Evolutionary conservation across 768 basidiomycete genomes (phyloP), one percentile per base, ranked within the genome.

Genomic region (Vararia minispora): DNA sequence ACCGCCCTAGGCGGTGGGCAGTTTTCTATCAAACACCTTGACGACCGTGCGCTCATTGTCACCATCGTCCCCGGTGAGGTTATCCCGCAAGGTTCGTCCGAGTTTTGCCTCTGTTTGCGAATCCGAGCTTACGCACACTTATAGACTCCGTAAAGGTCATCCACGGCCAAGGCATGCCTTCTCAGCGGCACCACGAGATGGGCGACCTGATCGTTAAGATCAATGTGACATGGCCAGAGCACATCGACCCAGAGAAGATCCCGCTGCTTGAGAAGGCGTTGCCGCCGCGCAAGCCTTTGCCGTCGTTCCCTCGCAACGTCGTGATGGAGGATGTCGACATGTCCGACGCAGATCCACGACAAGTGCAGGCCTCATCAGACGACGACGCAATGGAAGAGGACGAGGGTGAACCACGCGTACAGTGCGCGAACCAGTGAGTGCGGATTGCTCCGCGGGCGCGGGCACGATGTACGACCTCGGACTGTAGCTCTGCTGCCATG

Each of bases 131-230:
- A 36, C 30, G 41, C 22, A 37, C 25, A 16, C n/a, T 48, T 40
- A 35, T 51, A 92, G 94, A 84, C 44, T 80, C 84, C 30, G 54
- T 91, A 53, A 97, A 95, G 63, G 80, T 92, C 47, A 82, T 99
- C 50, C 74, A 74, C 34, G 87, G 85, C 4, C 92, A 98, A 63
- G 95, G 95, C 45, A 99, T 99, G 95, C 95, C 94, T 10, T 97
- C 95, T 35, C 86, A 86, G 59, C 79, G 95, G 44, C 94, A 98
- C 62, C 95, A 98, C 63, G 91, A 99, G 56, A 74, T 79, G 28
- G 95, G 95, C 27, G 90, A 98, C 61, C 72, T 99, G 43, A 90
- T 76, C 57, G 71, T 99, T 60, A 84, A 79, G 55, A 63, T 98
- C 50, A 68, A 69, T 45, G 86, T 99, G 54, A 75, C 69, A 42